phyloP scores from a whole-genome alignment of 129 eudicot genomes.

The Rutidosis leptorrhynchoides region DNA sequence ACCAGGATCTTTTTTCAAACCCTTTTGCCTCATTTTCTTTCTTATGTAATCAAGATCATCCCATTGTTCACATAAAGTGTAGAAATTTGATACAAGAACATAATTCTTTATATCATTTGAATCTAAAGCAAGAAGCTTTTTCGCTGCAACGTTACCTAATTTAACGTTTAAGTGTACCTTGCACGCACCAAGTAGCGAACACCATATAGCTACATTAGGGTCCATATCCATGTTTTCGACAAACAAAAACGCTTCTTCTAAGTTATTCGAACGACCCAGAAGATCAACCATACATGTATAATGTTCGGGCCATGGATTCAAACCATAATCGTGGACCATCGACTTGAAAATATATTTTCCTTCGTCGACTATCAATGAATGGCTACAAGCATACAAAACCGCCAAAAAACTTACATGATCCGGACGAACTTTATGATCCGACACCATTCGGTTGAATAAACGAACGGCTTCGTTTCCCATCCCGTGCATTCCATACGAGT shows the following conservation, averaged over 20 bases:
- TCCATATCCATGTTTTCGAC: constrained; percentile 53
- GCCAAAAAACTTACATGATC: constrained; percentile 82
- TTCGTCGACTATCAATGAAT: constrained; percentile 60
- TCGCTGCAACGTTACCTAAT: constrained; percentile 65
- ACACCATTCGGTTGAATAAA: constrained; percentile 57
- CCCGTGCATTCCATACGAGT: constrained; percentile 82
- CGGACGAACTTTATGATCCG: constrained; percentile 41
- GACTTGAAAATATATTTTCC: constrained; percentile 46
- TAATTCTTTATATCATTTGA: constrained; percentile 58
- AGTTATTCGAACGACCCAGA: constrained; percentile 65
- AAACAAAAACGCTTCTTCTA: constrained; percentile 65
- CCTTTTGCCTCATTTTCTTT: constrained; percentile 56
- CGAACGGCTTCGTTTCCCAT: constrained; percentile 50
- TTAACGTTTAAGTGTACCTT: constrained; percentile 47
- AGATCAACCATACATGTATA: constrained; percentile 82
- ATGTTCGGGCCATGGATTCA: constrained; percentile 91
- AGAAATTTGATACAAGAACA: constrained; percentile 75
- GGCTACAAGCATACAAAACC: constrained; percentile 83
- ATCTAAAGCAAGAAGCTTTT: constrained; percentile 59
- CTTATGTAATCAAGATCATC: constrained; percentile 63
- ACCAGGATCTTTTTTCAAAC: constrained; percentile 83
- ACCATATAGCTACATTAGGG: constrained; percentile 68
- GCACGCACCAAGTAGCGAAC: constrained; percentile 84
- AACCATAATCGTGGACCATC: constrained; percentile 48
- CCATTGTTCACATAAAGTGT: constrained; percentile 60